Conservation (phyloP, 73 alveolate genomes). For the Urostyla sp. region DNA sequence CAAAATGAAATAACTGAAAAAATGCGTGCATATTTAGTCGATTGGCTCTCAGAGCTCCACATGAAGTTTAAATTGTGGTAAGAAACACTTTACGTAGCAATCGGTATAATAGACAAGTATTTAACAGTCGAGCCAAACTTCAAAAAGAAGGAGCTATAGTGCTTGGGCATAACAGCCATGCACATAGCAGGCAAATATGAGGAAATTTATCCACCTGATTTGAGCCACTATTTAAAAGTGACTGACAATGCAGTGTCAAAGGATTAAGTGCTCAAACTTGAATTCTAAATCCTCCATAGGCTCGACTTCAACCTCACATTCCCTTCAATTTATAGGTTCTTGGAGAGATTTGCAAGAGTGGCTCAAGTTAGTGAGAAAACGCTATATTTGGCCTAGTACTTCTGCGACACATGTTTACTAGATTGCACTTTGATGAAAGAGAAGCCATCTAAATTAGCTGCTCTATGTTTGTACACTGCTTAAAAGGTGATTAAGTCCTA, state of each 20-base stretch:
- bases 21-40: constrained; percentile 85
- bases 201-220: constrained; percentile 93
- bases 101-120: constrained; percentile 75
- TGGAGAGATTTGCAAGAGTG: constrained; percentile 49
- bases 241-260: constrained; percentile 88
- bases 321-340: constrained; percentile 48
- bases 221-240: constrained; percentile 72
- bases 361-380: constrained; percentile 22
- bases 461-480: constrained; percentile 44
- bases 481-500: constrained; percentile 19
- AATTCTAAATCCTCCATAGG: constrained; percentile 73
- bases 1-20: constrained; percentile 79
- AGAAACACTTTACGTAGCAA: constrained; percentile 83
- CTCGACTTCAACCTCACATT: constrained; percentile 69
- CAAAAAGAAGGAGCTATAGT: constrained; percentile 71
- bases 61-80: constrained; percentile 78
- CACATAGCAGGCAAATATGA: constrained; percentile 94
- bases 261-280: constrained; percentile 89
- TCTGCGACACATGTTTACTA: constrained; percentile 36
- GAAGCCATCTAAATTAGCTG: constrained; percentile 45
- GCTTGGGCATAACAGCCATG: constrained; percentile 84
- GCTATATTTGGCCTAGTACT: constrained; percentile 1
- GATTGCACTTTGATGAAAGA: constrained; percentile 44
- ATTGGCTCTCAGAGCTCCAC: constrained; percentile 86
- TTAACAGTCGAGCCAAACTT: constrained; percentile 56